Conservation (phyloP, 192 early-diverging fungal species). For the Phlyctochytrium planicorne region DNA sequence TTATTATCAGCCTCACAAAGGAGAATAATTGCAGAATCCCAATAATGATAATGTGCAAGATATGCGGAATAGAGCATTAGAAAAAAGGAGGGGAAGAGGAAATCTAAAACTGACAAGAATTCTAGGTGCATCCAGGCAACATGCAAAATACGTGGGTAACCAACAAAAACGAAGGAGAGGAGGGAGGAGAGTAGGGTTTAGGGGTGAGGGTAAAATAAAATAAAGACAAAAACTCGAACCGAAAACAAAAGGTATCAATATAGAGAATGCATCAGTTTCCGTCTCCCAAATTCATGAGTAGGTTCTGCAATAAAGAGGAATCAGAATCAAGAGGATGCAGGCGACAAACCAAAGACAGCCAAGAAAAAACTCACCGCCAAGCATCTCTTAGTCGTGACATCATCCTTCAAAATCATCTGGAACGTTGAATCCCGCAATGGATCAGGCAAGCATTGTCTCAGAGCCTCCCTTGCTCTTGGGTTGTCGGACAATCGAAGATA, state of each 20-base stretch:
- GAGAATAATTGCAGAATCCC: no score
- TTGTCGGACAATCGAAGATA: constrained; percentile 93
- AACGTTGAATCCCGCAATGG: constrained; percentile 88
- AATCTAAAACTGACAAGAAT: no score
- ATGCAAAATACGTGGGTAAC: no score
- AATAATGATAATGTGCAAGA: no score
- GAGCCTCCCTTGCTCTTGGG: constrained; percentile 83
- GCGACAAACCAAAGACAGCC: neutral
- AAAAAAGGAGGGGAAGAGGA: no score
- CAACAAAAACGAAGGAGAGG: no score
- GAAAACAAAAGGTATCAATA: neutral
- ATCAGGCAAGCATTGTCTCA: constrained; percentile 88
- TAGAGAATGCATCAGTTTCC: constrained; percentile 4
- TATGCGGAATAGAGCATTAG: no score
- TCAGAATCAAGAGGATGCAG: neutral
- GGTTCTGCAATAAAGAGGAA: constrained; percentile 1
- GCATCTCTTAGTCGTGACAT: constrained; percentile 84
- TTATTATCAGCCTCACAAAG: no score
- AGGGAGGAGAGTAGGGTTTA: no score
- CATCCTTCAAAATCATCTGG: constrained; percentile 79
- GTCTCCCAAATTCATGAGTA: constrained; percentile 20
- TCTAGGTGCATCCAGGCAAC: no score
- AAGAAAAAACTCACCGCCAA: constrained; percentile 42
- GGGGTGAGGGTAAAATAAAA: no score
- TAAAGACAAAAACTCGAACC: neutral